Percentiles rank a stretch among this genome's conserved stretches.
These are phyloP conservation scores for Lasiosphaeria ovina DNA, from an alignment of 495 filamentous ascomycete species.

Conservation along the genomic window DNA sequence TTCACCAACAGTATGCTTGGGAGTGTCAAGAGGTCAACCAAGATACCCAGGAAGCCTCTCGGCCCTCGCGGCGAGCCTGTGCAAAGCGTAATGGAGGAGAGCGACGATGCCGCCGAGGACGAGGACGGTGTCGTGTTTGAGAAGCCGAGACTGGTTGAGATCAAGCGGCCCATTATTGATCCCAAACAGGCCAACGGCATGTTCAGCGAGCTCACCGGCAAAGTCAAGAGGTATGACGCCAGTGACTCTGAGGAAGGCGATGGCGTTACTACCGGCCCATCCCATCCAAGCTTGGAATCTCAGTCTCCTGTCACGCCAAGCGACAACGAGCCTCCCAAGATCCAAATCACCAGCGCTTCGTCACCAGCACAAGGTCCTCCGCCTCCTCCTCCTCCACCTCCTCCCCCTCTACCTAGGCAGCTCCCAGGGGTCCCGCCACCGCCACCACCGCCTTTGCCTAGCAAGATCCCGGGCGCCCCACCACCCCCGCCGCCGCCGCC, in stretches of 20 bases:
- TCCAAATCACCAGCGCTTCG: slow-evolving; percentile 38
- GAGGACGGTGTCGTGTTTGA: slow-evolving; percentile 59
- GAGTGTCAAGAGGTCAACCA: slow-evolving; percentile 53
- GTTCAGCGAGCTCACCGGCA: slow-evolving; percentile 76
- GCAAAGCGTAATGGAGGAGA: slow-evolving; percentile 39
- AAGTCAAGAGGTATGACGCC: slow-evolving; percentile 68
- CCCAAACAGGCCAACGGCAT: slow-evolving; percentile 70
- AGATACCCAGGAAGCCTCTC: slow-evolving; percentile 55
- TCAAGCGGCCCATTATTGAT: slow-evolving; percentile 72
- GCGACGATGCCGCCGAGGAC: slow-evolving; percentile 41
- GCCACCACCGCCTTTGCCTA: slow-evolving; percentile 46
- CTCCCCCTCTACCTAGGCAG: slow-evolving; percentile 46
- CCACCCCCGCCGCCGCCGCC: slow-evolving; percentile 35
- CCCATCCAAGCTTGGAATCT: slow-evolving; percentile 73
- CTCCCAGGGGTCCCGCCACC: slow-evolving; percentile 47
- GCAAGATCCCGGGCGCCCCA: slow-evolving; percentile 47
- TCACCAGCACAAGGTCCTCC: slow-evolving; percentile 17
- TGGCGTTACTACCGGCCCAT: slow-evolving; percentile 72
- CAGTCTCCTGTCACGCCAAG: slow-evolving; percentile 67
- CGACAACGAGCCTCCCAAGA: slow-evolving; percentile 55
- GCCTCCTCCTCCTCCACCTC: slow-evolving; percentile 33
- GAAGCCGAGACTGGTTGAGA: slow-evolving; percentile 64
- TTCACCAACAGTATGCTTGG: slow-evolving; percentile 61
- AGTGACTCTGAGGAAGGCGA: slow-evolving; percentile 71
- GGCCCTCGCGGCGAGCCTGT: slow-evolving; percentile 38